Percentiles rank a stretch among this genome's conserved stretches.
phyloP scores from a whole-genome alignment of 116 monocot species.

The Zostera marina region DNA sequence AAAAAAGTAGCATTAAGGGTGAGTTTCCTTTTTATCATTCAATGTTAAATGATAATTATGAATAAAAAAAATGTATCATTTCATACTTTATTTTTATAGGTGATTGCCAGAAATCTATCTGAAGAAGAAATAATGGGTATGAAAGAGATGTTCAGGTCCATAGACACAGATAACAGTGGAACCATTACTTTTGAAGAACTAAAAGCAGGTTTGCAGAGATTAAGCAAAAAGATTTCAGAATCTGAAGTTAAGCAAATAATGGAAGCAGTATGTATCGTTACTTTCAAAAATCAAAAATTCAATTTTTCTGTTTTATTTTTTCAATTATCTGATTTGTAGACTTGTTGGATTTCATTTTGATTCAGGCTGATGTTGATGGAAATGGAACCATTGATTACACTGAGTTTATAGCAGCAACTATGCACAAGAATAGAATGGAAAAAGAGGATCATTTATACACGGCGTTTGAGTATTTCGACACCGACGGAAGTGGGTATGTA shows the following conservation, averaged over 20 bases:
- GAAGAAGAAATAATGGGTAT: constrained; percentile 57
- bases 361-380: constrained; percentile 64
- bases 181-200: constrained; percentile 48
- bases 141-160: constrained; percentile 52
- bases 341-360: not conserved
- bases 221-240: constrained; percentile 43
- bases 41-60: not conserved
- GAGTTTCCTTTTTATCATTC: not conserved
- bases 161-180: constrained; percentile 53
- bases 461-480: constrained; percentile 52
- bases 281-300: not conserved
- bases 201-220: constrained; percentile 33
- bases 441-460: constrained; percentile 39
- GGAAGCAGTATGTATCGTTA: constrained; percentile 30
- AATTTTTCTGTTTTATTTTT: not conserved
- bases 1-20: constrained; percentile 64
- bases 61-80: not conserved
- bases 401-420: constrained; percentile 55
- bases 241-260: constrained; percentile 39
- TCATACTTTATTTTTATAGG: constrained; percentile 12
- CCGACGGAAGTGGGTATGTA: constrained; percentile 45
- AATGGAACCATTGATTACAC: constrained; percentile 54
- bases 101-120: constrained; percentile 51
- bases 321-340: too few relatives aligned
- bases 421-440: constrained; percentile 55